phyloP scores from a whole-genome alignment of 2,329 filamentous ascomycete genomes.

The Xylaria sp. region DNA sequence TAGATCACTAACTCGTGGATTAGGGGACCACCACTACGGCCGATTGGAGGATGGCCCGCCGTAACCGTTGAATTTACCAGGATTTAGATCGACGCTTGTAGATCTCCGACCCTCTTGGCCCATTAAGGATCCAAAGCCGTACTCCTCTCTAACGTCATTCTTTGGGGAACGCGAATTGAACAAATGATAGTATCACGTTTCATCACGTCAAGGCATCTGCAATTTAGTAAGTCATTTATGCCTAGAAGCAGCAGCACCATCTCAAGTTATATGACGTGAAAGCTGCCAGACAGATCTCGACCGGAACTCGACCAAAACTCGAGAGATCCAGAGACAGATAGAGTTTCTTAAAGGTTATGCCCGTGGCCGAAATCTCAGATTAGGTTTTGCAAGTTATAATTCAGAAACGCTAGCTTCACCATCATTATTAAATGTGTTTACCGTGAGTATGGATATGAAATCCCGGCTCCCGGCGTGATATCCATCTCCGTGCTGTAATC shows the following conservation, averaged over 20 bases:
- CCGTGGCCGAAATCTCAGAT: background rate
- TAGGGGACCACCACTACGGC: background rate
- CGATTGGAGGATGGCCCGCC: slow-evolving; percentile 27
- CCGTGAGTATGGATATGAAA: background rate
- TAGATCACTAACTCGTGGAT: slow-evolving; percentile 30
- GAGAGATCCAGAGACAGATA: background rate
- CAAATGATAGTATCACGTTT: background rate
- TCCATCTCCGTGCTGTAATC: background rate
- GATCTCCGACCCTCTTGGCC: slow-evolving; percentile 6
- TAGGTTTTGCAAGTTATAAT: background rate
- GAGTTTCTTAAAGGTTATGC: background rate
- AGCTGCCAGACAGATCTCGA: too few relatives aligned
- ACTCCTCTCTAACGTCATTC: slow-evolving; percentile 33
- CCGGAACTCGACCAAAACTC: too few relatives aligned
- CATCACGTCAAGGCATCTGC: background rate
- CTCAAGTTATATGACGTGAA: background rate
- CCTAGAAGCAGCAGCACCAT: background rate
- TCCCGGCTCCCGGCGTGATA: background rate
- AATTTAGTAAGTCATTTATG: background rate
- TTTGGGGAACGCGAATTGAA: slow-evolving; percentile 19
- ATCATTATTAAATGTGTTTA: too few relatives aligned
- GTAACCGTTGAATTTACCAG: slow-evolving; percentile 25
- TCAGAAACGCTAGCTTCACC: background rate
- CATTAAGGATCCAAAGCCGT: slow-evolving; percentile 17
- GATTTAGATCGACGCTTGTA: slow-evolving; percentile 15